These are phyloP conservation scores for Diaporthe amygdali DNA, from an alignment of 2,329 filamentous ascomycete species.

Conservation along the genomic window DNA sequence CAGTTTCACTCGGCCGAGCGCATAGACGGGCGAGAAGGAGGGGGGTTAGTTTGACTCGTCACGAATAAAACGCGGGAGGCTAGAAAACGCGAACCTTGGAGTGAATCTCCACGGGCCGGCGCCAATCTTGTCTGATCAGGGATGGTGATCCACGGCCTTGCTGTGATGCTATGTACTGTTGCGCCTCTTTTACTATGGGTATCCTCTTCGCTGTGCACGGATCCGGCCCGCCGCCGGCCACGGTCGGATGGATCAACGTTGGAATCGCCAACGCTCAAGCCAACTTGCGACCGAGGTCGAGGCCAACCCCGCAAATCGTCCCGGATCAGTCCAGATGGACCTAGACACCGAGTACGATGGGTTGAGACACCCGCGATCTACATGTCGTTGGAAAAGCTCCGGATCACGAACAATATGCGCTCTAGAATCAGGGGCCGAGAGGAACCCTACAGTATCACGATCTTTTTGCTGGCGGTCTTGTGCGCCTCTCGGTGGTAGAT, in stretches of 20 bases:
- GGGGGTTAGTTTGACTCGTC: neutral
- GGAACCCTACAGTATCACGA: neutral
- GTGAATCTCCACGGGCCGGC: neutral
- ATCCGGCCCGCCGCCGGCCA: slow-evolving; percentile 5
- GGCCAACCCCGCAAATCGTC: slow-evolving; percentile 12
- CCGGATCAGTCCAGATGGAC: slow-evolving; percentile 14
- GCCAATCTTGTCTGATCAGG: neutral
- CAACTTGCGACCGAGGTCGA: neutral
- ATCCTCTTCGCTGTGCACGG: neutral
- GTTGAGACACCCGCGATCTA: slow-evolving; percentile 3
- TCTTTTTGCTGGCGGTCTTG: neutral
- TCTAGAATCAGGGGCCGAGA: neutral
- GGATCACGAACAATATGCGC: neutral
- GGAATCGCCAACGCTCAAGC: slow-evolving; percentile 1
- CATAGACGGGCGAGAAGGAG: neutral
- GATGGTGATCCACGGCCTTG: neutral
- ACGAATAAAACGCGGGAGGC: slow-evolving; percentile 12
- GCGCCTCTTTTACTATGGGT: neutral
- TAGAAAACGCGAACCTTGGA: neutral
- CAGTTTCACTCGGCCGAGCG: slow-evolving; percentile 19
- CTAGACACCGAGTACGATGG: neutral
- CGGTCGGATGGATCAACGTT: neutral
- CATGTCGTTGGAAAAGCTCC: neutral
- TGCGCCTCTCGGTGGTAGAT: neutral
- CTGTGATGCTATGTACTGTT: too few species aligned